Percentiles rank a stretch among this genome's conserved stretches.
Conservation (phyloP, 2,329 filamentous ascomycete species). For the Botrytis sinoallii region DNA sequence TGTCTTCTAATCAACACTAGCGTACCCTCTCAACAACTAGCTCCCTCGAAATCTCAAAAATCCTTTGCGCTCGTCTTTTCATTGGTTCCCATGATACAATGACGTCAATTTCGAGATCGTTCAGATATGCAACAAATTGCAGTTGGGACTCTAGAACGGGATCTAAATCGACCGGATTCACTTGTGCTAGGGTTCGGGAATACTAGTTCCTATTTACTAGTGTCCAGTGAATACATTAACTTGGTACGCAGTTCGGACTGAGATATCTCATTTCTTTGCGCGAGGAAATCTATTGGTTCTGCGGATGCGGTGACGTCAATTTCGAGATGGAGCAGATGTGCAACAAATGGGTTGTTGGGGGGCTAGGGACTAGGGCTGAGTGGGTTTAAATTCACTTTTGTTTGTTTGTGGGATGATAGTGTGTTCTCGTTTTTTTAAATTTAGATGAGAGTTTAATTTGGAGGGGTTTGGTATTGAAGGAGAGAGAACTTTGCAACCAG, state of each 20-base stretch:
- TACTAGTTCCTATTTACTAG: neutral
- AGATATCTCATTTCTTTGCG: neutral
- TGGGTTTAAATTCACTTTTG: neutral
- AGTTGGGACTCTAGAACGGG: neutral
- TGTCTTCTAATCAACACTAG: neutral
- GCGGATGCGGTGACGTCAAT: neutral
- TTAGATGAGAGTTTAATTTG: neutral
- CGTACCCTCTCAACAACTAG: neutral
- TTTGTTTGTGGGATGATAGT: neutral
- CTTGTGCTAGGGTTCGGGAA: neutral
- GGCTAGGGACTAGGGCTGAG: neutral
- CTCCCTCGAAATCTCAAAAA: neutral
- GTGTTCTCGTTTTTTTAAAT: neutral
- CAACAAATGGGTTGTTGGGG: neutral
- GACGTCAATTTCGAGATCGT: neutral
- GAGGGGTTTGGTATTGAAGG: neutral
- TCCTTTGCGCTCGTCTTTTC: neutral
- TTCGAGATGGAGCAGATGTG: neutral
- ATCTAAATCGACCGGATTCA: neutral
- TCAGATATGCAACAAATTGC: neutral
- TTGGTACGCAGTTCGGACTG: too few species aligned
- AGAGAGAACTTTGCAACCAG: neutral
- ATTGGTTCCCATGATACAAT: neutral
- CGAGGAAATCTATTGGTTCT: neutral
- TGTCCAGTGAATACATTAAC: neutral